Evolutionary conservation across 352 stramenopile species (phyloP), one percentile per base, ranked within the genome.

Genomic region (Globisporangium spiculum): DNA sequence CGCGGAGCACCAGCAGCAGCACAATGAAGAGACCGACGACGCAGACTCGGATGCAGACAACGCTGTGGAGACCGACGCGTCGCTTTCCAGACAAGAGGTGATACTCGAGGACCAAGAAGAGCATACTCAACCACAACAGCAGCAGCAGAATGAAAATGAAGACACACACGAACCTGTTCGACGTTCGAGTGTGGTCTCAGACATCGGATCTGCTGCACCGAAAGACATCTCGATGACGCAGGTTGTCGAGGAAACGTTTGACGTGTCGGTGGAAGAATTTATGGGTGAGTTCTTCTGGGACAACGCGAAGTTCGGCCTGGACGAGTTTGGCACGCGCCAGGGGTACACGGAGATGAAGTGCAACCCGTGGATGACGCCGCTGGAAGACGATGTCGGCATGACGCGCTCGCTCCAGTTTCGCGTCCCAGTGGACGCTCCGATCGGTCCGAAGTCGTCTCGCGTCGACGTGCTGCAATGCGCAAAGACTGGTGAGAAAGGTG

Each of bases 371-470:
- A 85, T 76, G 66, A 74, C 69, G 54, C 69, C 78, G 14, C 60
- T 79, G 14, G 76, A 84, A 63, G 80, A 80, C 8, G 76, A 88
- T 16, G 58, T 70, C 80, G 85, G 81, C 0, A 79, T 77, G 68
- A 92, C 81, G 20, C 81, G 88, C 4, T 86, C 83, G 24, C 60
- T 91, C n/a, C 83, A 86, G 67, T 94, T 94, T 32, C 82, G 84
- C 24, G 75, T 91, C 9, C 88, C 88, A 7, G 78, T 96, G 4
- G 86, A 93, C 38, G 84, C 88, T 32, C 86, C 88, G 3, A 92
- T 96, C 30, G 88, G 88, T 2, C 88, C 88, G 6, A 93, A 92
- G 44, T 92, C 84, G 18, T 92, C 88, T 6, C 79, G 81, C n/a
- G 86, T 96, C 24, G 81, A 96, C 63, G 80, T 91, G 68, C 66